These are phyloP conservation scores for Mortierella sp. DNA, from an alignment of 371 early-diverging fungal species.

Conservation along the genomic window DNA sequence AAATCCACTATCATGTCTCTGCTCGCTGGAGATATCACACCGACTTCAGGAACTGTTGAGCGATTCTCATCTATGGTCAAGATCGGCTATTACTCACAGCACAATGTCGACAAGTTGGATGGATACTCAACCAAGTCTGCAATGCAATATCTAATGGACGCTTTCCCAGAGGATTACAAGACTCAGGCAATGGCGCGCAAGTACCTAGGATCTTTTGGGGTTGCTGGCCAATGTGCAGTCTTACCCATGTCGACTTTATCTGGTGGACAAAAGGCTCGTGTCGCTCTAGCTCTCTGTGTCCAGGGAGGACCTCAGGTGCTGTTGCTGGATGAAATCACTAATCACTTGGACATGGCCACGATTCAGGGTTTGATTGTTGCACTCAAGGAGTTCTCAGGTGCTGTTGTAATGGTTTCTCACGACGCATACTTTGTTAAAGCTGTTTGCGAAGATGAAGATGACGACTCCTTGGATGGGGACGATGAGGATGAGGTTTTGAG, in stretches of 20 bases:
- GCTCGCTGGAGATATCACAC: slow-evolving; percentile 68
- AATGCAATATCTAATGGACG: slow-evolving; percentile 61
- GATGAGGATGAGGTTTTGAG: slow-evolving; percentile 52
- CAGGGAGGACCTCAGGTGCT: slow-evolving; percentile 80
- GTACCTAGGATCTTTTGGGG: slow-evolving; percentile 76
- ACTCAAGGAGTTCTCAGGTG: slow-evolving; percentile 70
- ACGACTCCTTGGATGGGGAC: slow-evolving; percentile 42
- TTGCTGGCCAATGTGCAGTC: slow-evolving; percentile 69
- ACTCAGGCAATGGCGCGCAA: slow-evolving; percentile 73
- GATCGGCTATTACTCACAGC: slow-evolving; percentile 86
- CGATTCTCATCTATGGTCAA: slow-evolving; percentile 67
- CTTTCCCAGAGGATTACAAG: slow-evolving; percentile 58
- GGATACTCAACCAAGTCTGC: slow-evolving; percentile 63
- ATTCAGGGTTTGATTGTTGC: slow-evolving; percentile 75
- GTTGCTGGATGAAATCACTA: slow-evolving; percentile 89
- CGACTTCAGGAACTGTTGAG: slow-evolving; percentile 70
- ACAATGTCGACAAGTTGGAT: slow-evolving; percentile 76
- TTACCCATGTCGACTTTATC: slow-evolving; percentile 66
- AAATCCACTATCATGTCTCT: slow-evolving; percentile 89
- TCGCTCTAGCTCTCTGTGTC: slow-evolving; percentile 78
- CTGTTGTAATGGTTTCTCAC: slow-evolving; percentile 78
- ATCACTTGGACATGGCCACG: slow-evolving; percentile 84
- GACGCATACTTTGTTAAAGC: slow-evolving; percentile 80
- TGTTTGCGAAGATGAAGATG: slow-evolving; percentile 62
- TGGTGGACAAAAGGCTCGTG: slow-evolving; percentile 85